Conservation (phyloP, 352 stramenopile species). For the Globisporangium cystogenes region DNA sequence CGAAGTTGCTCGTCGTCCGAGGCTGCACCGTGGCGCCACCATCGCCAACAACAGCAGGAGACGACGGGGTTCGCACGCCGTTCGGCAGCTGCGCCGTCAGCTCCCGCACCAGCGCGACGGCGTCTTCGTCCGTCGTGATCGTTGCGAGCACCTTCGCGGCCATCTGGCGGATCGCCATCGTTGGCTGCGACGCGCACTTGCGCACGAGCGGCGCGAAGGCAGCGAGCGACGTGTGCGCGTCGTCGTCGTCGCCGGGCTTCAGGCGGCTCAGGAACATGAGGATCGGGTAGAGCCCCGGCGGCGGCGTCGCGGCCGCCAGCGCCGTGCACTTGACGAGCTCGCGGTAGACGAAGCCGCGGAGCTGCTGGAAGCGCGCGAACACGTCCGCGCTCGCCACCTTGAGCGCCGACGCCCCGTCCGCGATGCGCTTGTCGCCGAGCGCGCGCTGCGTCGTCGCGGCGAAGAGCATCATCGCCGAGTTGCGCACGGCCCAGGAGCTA, state of each 20-base stretch:
- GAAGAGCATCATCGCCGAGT: slow-evolving; percentile 92
- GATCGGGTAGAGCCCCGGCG: slow-evolving; percentile 65
- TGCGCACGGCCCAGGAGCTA: slow-evolving; percentile 83
- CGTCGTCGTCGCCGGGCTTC: slow-evolving; percentile 51
- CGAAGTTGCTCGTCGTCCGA: slow-evolving; percentile 43
- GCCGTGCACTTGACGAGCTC: slow-evolving; percentile 40
- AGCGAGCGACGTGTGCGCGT: slow-evolving; percentile 19
- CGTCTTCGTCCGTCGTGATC: slow-evolving; percentile 56
- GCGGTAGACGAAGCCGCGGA: slow-evolving; percentile 54
- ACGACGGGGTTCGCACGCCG: slow-evolving; percentile 14
- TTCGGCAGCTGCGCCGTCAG: slow-evolving; percentile 38
- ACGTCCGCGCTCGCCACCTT: slow-evolving; percentile 69
- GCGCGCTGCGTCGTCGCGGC: slow-evolving; percentile 71
- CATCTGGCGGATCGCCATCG: slow-evolving; percentile 79
- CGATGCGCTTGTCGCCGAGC: slow-evolving; percentile 81
- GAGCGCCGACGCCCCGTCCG: slow-evolving; percentile 53
- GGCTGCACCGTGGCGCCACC: background rate
- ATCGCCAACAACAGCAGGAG: background rate
- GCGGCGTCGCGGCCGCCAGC: slow-evolving; percentile 10
- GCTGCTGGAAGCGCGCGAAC: slow-evolving; percentile 73
- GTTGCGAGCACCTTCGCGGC: slow-evolving; percentile 66
- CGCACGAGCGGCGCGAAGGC: slow-evolving; percentile 69
- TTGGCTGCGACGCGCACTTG: slow-evolving; percentile 57
- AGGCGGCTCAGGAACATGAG: slow-evolving; percentile 79
- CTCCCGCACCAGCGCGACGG: slow-evolving; percentile 26